phyloP scores from a whole-genome alignment of 106 monocot species.

The Dactylorhiza incarnata region DNA sequence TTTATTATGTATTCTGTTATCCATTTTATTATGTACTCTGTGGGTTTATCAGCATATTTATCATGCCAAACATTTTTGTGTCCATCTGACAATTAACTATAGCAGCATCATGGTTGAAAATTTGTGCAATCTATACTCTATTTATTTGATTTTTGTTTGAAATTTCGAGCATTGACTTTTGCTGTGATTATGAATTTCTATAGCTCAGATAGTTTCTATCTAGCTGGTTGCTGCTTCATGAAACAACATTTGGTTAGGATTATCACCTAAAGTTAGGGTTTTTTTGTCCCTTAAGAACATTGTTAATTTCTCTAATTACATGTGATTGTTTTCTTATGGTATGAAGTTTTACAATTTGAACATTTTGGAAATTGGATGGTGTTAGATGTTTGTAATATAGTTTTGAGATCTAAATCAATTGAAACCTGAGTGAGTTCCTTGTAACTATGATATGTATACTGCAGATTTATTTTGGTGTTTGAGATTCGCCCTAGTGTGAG shows the following conservation, averaged over 20 bases:
- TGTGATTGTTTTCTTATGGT: neutral
- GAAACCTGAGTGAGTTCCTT: neutral
- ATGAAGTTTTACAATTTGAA: neutral
- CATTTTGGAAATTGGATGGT: neutral
- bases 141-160: no score
- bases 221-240: no score
- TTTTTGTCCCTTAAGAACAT: neutral
- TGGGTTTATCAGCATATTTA: neutral
- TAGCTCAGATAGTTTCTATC: no score
- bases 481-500: neutral
- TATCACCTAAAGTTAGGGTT: no score
- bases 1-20: neutral
- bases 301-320: neutral
- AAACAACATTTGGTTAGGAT: no score
- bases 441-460: neutral
- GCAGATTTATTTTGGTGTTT: conserved; percentile 2
- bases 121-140: no score
- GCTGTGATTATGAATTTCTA: no score
- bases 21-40: neutral
- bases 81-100: neutral
- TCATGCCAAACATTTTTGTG: neutral
- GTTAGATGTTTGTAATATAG: neutral
- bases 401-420: neutral
- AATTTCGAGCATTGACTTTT: no score
- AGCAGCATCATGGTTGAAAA: no score